phyloP scores from a whole-genome alignment of 345 rosid genomes.

The Iberis pinnata region DNA sequence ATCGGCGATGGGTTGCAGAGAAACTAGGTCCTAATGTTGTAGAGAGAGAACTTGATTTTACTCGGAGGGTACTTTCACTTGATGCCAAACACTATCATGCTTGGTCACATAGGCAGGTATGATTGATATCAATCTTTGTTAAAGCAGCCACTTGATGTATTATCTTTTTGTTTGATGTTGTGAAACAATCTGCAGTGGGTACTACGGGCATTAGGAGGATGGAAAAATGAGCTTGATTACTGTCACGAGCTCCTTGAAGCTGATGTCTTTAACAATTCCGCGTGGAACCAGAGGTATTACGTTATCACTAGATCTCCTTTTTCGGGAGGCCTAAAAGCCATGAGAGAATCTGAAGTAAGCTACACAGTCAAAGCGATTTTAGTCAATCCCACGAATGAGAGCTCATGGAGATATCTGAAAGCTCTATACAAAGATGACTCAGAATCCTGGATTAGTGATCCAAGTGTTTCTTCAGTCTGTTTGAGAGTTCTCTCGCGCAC shows the following conservation, averaged over 20 bases:
- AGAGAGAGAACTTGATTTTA: conserved; percentile 59
- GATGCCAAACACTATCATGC: conserved; percentile 93
- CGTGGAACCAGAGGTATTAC: conserved; percentile 96
- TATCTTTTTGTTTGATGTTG: conserved; percentile 2
- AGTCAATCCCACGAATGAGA: conserved; percentile 60
- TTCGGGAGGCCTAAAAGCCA: conserved; percentile 57
- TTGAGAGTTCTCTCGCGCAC: conserved; percentile 41
- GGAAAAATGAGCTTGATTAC: conserved; percentile 84
- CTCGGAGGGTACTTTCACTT: conserved; percentile 43
- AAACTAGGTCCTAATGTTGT: conserved; percentile 62
- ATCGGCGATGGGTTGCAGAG: conserved; percentile 91
- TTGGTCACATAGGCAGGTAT: conserved; percentile 98
- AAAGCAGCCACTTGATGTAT: neutral
- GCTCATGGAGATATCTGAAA: conserved; percentile 82
- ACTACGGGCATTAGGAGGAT: conserved; percentile 71
- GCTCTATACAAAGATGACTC: conserved; percentile 64
- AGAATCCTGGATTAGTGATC: conserved; percentile 47
- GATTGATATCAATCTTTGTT: conserved; percentile 5
- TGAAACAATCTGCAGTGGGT: conserved; percentile 56
- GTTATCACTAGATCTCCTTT: conserved; percentile 59
- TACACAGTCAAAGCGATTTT: conserved; percentile 56
- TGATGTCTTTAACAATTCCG: conserved; percentile 84
- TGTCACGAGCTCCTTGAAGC: conserved; percentile 64
- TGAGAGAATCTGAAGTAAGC: conserved; percentile 71
- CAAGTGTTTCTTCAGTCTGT: conserved; percentile 56